These are phyloP conservation scores for Claviceps sp. DNA, from an alignment of 2,329 filamentous ascomycete genomes.

Conservation along the genomic window DNA sequence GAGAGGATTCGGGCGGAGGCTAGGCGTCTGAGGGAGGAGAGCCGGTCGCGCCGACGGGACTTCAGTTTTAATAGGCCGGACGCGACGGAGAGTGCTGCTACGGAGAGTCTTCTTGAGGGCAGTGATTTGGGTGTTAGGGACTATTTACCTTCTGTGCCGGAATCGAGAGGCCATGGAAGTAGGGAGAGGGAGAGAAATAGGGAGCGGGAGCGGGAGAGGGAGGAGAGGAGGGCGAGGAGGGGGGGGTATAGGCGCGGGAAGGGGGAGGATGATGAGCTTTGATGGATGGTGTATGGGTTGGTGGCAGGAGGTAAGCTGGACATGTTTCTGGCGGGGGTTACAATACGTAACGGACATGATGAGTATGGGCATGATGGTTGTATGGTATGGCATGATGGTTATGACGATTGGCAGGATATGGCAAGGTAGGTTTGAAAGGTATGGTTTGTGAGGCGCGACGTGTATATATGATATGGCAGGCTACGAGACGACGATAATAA, in stretches of 20 bases:
- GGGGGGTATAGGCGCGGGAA: slow-evolving; percentile 22
- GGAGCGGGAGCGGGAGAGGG: slow-evolving; percentile 15
- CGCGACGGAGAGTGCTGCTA: slow-evolving; percentile 19
- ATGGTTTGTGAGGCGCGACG: too few species aligned
- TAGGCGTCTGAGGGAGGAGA: slow-evolving; percentile 39
- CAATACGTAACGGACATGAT: too few species aligned
- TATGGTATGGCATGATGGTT: too few species aligned
- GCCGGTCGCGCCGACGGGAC: slow-evolving; percentile 32
- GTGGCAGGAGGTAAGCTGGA: not conserved
- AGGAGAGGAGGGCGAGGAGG: slow-evolving; percentile 22
- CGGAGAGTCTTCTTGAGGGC: slow-evolving; percentile 18
- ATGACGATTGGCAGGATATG: too few species aligned
- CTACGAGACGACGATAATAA: too few species aligned
- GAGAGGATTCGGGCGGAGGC: slow-evolving; percentile 45
- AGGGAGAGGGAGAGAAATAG: slow-evolving; percentile 11
- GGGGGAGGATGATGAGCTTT: slow-evolving; percentile 17
- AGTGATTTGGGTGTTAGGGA: slow-evolving; percentile 44
- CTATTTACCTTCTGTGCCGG: slow-evolving; percentile 42
- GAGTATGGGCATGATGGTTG: too few species aligned
- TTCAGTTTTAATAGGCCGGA: slow-evolving; percentile 39
- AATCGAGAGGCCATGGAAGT: slow-evolving; percentile 22
- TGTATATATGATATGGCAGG: too few species aligned
- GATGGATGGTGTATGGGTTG: not conserved
- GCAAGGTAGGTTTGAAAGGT: too few species aligned
- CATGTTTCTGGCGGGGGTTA: too few species aligned